Base-by-base conservation (phyloP, 192 early-diverging fungal genomes). In the Podochytrium sp. region DNA sequence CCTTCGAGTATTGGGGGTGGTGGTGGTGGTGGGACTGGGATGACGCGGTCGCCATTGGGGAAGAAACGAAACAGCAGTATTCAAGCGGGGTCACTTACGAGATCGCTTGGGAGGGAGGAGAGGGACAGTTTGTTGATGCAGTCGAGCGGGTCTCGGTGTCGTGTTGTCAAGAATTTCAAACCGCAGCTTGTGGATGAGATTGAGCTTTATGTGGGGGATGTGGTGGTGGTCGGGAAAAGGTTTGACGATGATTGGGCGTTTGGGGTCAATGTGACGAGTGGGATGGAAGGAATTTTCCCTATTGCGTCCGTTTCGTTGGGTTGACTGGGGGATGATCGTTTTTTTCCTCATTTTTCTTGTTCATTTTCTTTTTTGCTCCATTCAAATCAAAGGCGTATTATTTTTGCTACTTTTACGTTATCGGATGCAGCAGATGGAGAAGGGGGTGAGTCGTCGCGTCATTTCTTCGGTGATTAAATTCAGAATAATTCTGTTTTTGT, bases 221-320 rank as follows among this genome's bases (percentile, higher is more conserved):
- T n/a, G 7, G 52, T 69, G 10, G 52, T 69, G 32, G 52, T 69
- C 29, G 30, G 35, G 37, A 69, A 69, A 39, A 12, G 23, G 47
- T 69, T 55, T 56, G 66, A 69, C 38, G 66, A 69, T 35, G 81
- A 82, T 34, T 87, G 86, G 86, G 79, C 66, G 14, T 82, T 65
- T 67, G 86, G 86, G 4, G 62, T 76, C 40, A 87, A 87, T 74
- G 58, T 84, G 75, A 86, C 77, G 38, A 84, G 80, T 7, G 72
- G 81, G 27, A 69, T 78, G 75, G 84, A 80, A 52, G 86, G 86
- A 6, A 49, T 66, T 65, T 87, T 85, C 77, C 86, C 86, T 83
- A 84, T 32, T 85, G 81, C 43, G 55, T 87, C 25, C 80, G 71
- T 34, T 68, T n/a, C n/a, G n/a, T n/a, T n/a, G n/a, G n/a, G n/a